These are phyloP conservation scores for Phaeophleospora eucalypticola DNA, from an alignment of 2,329 filamentous ascomycete genomes.

Conservation along the genomic window DNA sequence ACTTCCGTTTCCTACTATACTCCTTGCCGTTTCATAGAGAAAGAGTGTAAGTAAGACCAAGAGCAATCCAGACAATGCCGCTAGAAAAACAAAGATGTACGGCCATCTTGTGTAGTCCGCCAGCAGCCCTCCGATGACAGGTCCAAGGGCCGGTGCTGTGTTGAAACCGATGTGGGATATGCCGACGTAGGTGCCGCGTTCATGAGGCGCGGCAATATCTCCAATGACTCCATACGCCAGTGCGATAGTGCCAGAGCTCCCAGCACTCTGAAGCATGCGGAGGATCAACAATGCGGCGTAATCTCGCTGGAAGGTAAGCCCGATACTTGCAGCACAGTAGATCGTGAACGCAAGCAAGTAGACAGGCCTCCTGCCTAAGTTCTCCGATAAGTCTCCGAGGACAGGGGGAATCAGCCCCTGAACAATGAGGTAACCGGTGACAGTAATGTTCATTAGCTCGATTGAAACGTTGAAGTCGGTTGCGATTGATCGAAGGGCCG, in stretches of 20 bases:
- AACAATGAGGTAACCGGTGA: slow-evolving; percentile 57
- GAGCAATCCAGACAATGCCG: slow-evolving; percentile 34
- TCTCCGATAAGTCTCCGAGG: slow-evolving; percentile 17
- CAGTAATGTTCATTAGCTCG: slow-evolving; percentile 44
- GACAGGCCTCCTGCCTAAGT: slow-evolving; percentile 16
- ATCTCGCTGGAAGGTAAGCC: slow-evolving; percentile 11
- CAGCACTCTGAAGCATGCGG: slow-evolving; percentile 31
- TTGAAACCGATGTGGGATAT: background rate
- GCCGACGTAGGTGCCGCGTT: background rate
- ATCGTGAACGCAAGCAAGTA: slow-evolving; percentile 18
- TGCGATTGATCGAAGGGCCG: slow-evolving; percentile 48
- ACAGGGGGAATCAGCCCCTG: slow-evolving; percentile 42
- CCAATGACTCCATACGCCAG: slow-evolving; percentile 29
- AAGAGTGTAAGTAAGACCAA: slow-evolving; percentile 26
- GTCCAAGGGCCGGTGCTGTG: background rate
- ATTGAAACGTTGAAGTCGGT: slow-evolving; percentile 43
- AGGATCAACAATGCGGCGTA: slow-evolving; percentile 18
- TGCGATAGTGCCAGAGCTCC: slow-evolving; percentile 37
- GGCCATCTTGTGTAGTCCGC: slow-evolving; percentile 31
- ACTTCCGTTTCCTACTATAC: slow-evolving; percentile 37
- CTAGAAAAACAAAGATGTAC: slow-evolving; percentile 40
- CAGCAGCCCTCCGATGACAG: slow-evolving; percentile 27
- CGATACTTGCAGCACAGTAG: slow-evolving; percentile 17
- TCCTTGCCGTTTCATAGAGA: slow-evolving; percentile 36
- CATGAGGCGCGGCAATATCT: slow-evolving; percentile 26